A percentile compares a stretch with the other conserved stretches of the same genome.
phyloP scores from a whole-genome alignment of 768 basidiomycete species.

The Terana coerulea region DNA sequence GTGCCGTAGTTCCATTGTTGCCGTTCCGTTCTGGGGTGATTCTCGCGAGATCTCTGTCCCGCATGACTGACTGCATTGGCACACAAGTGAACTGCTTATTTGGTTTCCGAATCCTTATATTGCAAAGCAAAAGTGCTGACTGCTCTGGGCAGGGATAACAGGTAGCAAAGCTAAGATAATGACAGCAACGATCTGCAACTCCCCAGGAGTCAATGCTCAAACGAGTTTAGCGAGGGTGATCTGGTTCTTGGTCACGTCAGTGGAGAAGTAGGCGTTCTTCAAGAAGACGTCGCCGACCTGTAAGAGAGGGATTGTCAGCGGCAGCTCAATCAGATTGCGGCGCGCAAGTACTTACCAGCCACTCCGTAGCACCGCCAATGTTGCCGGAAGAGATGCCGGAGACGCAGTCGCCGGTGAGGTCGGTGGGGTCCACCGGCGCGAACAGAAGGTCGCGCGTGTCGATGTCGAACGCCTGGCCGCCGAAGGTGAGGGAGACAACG shows the following conservation, averaged over 20 bases:
- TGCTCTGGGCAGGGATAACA: slow-evolving; percentile 6
- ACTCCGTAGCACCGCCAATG: slow-evolving; percentile 55
- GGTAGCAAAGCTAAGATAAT: not conserved
- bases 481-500: slow-evolving; percentile 53
- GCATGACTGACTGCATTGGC: too few relatives aligned
- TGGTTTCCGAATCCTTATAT: slow-evolving; percentile 7
- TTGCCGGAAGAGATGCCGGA: slow-evolving; percentile 67
- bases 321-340: not conserved
- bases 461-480: slow-evolving; percentile 56
- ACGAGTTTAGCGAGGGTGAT: slow-evolving; percentile 57
- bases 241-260: slow-evolving; percentile 52
- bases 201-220: slow-evolving; percentile 16
- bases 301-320: slow-evolving; percentile 16
- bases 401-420: slow-evolving; percentile 57
- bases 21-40: too few relatives aligned
- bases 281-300: slow-evolving; percentile 69
- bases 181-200: not conserved
- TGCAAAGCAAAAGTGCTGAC: not conserved
- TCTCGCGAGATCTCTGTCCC: too few relatives aligned
- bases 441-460: slow-evolving; percentile 64
- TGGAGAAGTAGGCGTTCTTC: slow-evolving; percentile 75
- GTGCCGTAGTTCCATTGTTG: too few relatives aligned
- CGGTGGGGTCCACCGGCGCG: slow-evolving; percentile 45
- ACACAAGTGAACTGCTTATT: not conserved
- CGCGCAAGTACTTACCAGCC: slow-evolving; percentile 51